A percentile compares a stretch with the other conserved stretches of the same genome.
These are phyloP conservation scores for Glebionis coronaria DNA, from an alignment of 129 eudicot genomes.

Conservation along the genomic window DNA sequence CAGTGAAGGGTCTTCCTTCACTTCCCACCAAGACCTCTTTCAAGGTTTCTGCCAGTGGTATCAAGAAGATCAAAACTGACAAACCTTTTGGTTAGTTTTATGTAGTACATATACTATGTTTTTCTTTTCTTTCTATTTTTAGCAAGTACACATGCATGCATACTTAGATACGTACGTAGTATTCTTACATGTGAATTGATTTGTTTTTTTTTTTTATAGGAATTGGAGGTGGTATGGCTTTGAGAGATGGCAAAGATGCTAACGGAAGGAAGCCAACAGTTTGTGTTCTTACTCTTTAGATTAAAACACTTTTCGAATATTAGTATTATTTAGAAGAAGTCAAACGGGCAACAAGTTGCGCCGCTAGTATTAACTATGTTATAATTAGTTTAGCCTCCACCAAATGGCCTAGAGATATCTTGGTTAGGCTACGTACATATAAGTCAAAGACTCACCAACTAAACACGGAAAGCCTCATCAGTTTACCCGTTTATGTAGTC, in stretches of 20 bases:
- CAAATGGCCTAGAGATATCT: no score
- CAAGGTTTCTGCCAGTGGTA: slow-evolving; percentile 59
- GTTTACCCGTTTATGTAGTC: no score
- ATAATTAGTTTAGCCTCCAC: no score
- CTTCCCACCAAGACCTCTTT: slow-evolving; percentile 41
- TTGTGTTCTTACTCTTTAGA: background rate
- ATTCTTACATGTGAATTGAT: background rate
- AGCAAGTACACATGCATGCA: background rate
- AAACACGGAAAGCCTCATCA: no score
- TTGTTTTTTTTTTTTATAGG: slow-evolving; percentile 30
- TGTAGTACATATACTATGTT: no score
- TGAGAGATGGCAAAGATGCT: slow-evolving; percentile 67
- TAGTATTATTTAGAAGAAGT: no score
- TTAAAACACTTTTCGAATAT: no score
- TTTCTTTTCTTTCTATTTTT: background rate
- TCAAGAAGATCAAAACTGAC: slow-evolving; percentile 89
- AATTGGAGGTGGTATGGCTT: slow-evolving; percentile 60
- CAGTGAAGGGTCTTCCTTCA: slow-evolving; percentile 76
- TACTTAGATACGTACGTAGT: background rate
- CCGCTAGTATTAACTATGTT: no score
- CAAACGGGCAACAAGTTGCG: no score
- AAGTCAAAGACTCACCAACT: no score
- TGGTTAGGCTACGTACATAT: no score
- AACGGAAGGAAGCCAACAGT: slow-evolving; percentile 81
- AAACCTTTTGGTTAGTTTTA: slow-evolving; percentile 58